Evolutionary conservation across 2,329 filamentous ascomycete genomes (phyloP).

Genomic region (Elsinoe ampelina): DNA sequence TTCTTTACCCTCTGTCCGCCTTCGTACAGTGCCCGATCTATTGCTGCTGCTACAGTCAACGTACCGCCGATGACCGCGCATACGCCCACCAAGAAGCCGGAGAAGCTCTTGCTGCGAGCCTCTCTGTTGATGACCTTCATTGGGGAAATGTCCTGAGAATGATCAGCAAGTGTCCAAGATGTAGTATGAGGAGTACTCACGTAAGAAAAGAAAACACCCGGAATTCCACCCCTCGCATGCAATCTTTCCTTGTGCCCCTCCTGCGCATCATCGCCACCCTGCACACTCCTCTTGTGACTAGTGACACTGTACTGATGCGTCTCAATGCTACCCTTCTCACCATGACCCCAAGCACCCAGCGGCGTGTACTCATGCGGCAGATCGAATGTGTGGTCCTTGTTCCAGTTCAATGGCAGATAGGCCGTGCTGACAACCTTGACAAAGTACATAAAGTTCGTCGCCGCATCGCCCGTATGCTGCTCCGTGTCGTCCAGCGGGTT

Average conservation of each 20-base stretch:
- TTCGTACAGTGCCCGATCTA: slow-evolving; percentile 88
- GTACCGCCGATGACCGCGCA: slow-evolving; percentile 94
- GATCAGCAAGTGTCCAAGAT: background rate
- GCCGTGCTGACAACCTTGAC: slow-evolving; percentile 96
- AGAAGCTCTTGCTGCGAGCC: slow-evolving; percentile 77
- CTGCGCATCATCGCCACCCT: slow-evolving; percentile 71
- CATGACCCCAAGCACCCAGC: slow-evolving; percentile 59
- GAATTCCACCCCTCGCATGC: slow-evolving; percentile 84
- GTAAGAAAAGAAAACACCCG: slow-evolving; percentile 97
- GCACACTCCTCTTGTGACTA: slow-evolving; percentile 81
- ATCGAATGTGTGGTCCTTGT: slow-evolving; percentile 42
- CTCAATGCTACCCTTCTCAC: slow-evolving; percentile 72
- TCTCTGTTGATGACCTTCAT: slow-evolving; percentile 99
- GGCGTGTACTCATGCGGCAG: slow-evolving; percentile 43
- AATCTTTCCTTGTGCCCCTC: slow-evolving; percentile 88
- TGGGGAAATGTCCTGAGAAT: slow-evolving; percentile 76
- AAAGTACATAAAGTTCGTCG: slow-evolving; percentile 98
- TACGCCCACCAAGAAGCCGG: slow-evolving; percentile 84
- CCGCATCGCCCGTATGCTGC: slow-evolving; percentile 70
- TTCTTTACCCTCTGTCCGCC: slow-evolving; percentile 79
- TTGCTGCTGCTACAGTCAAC: slow-evolving; percentile 84
- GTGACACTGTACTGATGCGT: slow-evolving; percentile 98
- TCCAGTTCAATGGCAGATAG: slow-evolving; percentile 87
- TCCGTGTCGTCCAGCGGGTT: slow-evolving; percentile 79
- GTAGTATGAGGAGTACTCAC: slow-evolving; percentile 45